Percentiles rank a stretch among this genome's conserved stretches.
These are phyloP conservation scores for Scedosporium apiospermum DNA, from an alignment of 2,329 filamentous ascomycete genomes.

Conservation along the genomic window DNA sequence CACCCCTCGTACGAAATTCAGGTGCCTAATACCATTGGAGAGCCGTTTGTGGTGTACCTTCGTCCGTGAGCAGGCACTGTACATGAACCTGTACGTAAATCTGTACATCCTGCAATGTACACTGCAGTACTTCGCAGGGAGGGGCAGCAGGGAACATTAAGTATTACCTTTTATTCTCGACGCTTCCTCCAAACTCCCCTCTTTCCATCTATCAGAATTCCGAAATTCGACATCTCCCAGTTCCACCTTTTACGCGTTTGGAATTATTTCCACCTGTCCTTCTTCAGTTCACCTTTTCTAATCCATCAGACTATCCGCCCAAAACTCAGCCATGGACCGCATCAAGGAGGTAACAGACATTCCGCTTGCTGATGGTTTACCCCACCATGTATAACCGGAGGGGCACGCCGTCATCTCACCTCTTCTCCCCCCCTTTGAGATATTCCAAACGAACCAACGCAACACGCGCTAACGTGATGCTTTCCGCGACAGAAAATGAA, in stretches of 20 bases:
- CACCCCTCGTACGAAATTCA: neutral
- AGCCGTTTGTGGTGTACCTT: no score
- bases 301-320: slow-evolving; percentile 8
- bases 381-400: slow-evolving; percentile 6
- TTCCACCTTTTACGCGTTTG: neutral
- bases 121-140: neutral
- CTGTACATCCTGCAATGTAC: neutral
- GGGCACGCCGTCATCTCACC: slow-evolving; percentile 2
- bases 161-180: slow-evolving; percentile 2
- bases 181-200: slow-evolving; percentile 4
- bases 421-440: slow-evolving; percentile 14
- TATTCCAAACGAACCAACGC: slow-evolving; percentile 11
- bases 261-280: neutral
- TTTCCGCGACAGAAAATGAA: slow-evolving; percentile 67
- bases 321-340: slow-evolving; percentile 56
- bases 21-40: no score
- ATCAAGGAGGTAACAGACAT: slow-evolving; percentile 70
- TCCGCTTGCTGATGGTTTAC: slow-evolving; percentile 5
- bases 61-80: neutral
- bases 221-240: slow-evolving; percentile 3
- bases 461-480: neutral
- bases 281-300: slow-evolving; percentile 17
- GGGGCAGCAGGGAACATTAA: neutral
- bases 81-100: no score
- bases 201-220: neutral